Evolutionary conservation across 371 early-diverging fungal genomes (phyloP), one percentile per base, ranked within the genome.

Genomic region (Batkoa obscura): DNA sequence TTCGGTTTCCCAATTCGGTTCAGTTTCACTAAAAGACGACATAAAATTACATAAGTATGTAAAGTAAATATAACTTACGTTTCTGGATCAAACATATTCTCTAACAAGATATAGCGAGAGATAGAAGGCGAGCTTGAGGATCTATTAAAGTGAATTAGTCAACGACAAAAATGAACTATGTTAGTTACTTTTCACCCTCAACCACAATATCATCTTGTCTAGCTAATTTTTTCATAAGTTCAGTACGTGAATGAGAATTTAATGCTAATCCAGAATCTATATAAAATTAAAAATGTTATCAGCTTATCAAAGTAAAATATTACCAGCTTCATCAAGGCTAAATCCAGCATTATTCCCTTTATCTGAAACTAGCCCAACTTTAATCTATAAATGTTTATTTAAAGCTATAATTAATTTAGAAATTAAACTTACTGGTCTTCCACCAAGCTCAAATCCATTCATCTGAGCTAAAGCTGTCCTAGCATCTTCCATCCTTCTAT

Each of bases 21-120:
- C 92, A 2, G 83, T 81, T 67, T 90, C 91, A 56, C 87, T 87
- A 67, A 48, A 23, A 32, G 41, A 13, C 35, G 13, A 42, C 2
- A 46, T 12, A 42, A 46, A 58, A 34, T 32, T 50, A 12, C 46
- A 43, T n/a, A 13, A 46, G 54, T 9, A 64, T 23, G 23, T 23
- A 23, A 23, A 23, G 23, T 23, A 23, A 51, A 6, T 63, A 9
- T 31, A 4, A 71, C 80, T 67, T 79, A 87, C 84, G 88, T 86
- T 39, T 68, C 78, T 15, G 91, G 90, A 50, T 91, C 78, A 62
- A 92, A 93, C 94, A 93, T 91, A 59, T 94, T 90, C 58, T 79
- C 81, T 60, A 95, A 71, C 39, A 78, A 69, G 47, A 69, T 66
- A 4, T 76, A 67, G 61, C 74, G 62, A n/a, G 71, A 64, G 34